Conservation (phyloP, 208 protist genomes). For the Trypanosoma platydactyli region DNA sequence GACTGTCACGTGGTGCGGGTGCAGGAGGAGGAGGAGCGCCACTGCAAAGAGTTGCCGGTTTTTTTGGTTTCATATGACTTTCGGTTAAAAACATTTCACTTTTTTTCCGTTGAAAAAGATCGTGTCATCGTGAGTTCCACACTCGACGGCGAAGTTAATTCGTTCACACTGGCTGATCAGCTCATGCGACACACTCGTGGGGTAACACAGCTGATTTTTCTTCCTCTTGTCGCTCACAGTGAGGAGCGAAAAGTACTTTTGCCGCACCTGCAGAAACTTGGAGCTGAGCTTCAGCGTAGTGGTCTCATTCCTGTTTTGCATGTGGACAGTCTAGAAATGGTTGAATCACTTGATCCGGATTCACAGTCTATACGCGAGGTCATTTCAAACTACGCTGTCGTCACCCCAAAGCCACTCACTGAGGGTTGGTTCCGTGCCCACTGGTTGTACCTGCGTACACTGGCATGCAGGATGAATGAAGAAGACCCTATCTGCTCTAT, state of each 20-base stretch:
- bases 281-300: conserved; percentile 30
- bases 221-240: conserved; percentile 55
- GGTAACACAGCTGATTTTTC: conserved; percentile 41
- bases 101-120: conserved; percentile 55
- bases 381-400: conserved; percentile 12
- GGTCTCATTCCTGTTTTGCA: conserved; percentile 60
- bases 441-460: conserved; percentile 65
- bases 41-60: conserved; percentile 30
- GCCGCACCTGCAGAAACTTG: conserved; percentile 35
- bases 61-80: conserved; percentile 51
- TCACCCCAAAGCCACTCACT: conserved; percentile 30
- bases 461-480: conserved; percentile 45
- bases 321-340: conserved; percentile 67
- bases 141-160: conserved; percentile 8
- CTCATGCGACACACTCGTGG: conserved; percentile 53
- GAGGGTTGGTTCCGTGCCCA: conserved; percentile 51
- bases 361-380: conserved; percentile 33
- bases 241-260: conserved; percentile 40
- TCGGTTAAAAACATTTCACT: conserved; percentile 18
- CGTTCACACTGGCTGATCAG: conserved; percentile 57
- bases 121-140: conserved; percentile 29
- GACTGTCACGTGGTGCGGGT: conserved; percentile 27
- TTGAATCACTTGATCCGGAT: conserved; percentile 30
- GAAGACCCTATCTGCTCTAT: conserved; percentile 62
- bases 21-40: conserved; percentile 19